Evolutionary conservation across 1,284 basidiomycete species (phyloP), one percentile per base, ranked within the genome.

Genomic region (Porogramme epimiltina): DNA sequence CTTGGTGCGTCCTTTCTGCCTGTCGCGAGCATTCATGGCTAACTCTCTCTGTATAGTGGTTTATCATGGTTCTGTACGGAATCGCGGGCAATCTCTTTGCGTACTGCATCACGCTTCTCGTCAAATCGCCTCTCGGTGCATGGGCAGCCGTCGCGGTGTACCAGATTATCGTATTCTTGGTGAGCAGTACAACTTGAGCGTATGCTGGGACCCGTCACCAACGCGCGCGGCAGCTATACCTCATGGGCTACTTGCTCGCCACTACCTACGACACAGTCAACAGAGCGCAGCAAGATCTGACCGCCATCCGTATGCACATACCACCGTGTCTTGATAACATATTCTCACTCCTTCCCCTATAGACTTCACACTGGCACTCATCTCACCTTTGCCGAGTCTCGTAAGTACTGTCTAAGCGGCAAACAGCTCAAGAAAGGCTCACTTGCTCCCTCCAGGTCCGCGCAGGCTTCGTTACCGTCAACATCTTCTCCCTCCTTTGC

Each of bases 101-200:
- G 3, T 91, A 88, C 65, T 82, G 82, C 48, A 71, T 82, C 5
- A 84, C 88, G 2, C 68, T 91, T 3, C 66, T 84, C 50, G 78
- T 84, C 40, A 68, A 80, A 5, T 87, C 87, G 0, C 84, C 89
- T 9, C 71, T 93, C 11, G 84, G 86, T 2, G 84, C 89, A 2
- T 93, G 91, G 61, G 88, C 89, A 0, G 71, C 78, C 5, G 78
- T 83, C 10, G 89, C 87, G 9, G 87, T 82, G n/a, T 89, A 87
- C 66, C 88, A 91, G 59, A 77, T 88, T 37, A 70, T 91, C 49
- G 79, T 89, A 64, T 90, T 84, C 67, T 66, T 88, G 42, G 85
- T 90, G 62, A 62, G 82, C 65, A 9, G 16, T 3, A 26, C 26
- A 22, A 10, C 0, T 34, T 22, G 8, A 1, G 0, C 15, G 16